These are phyloP conservation scores for Coffea canephora DNA, from an alignment of 257 asterid genomes.

Conservation along the genomic window DNA sequence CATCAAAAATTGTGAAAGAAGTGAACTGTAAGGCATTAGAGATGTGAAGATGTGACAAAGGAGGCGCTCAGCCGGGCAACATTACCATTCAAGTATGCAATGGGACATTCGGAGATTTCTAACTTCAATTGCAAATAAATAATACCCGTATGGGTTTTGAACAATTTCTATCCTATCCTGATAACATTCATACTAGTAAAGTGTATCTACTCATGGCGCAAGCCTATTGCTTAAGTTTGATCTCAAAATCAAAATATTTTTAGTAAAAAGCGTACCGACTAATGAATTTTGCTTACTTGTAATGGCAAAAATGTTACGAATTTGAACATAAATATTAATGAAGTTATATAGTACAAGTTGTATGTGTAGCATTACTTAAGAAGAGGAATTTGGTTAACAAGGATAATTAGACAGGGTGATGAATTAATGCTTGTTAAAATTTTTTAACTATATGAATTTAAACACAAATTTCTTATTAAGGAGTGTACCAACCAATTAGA, in stretches of 20 bases:
- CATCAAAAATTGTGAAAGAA: constrained; percentile 2
- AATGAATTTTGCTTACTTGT: neutral
- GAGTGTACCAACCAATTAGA: no score
- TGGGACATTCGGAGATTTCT: neutral
- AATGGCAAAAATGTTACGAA: neutral
- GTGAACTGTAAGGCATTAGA: constrained; percentile 8
- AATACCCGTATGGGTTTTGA: neutral
- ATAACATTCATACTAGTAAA: neutral
- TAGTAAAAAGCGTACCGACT: neutral
- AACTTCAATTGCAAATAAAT: neutral
- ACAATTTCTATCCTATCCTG: neutral
- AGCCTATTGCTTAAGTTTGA: neutral
- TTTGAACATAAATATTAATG: neutral
- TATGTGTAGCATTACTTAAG: neutral
- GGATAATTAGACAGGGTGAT: no score
- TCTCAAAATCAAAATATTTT: neutral
- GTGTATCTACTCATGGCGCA: neutral
- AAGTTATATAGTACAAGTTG: no score
- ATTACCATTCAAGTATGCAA: neutral
- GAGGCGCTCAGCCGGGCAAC: neutral
- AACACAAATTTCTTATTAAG: no score
- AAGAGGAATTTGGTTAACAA: no score
- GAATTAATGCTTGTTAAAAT: no score
- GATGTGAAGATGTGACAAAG: neutral
- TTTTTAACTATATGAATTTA: no score